Evolutionary conservation across 2,329 filamentous ascomycete species (phyloP).

Genomic region (Penicillium sp.): DNA sequence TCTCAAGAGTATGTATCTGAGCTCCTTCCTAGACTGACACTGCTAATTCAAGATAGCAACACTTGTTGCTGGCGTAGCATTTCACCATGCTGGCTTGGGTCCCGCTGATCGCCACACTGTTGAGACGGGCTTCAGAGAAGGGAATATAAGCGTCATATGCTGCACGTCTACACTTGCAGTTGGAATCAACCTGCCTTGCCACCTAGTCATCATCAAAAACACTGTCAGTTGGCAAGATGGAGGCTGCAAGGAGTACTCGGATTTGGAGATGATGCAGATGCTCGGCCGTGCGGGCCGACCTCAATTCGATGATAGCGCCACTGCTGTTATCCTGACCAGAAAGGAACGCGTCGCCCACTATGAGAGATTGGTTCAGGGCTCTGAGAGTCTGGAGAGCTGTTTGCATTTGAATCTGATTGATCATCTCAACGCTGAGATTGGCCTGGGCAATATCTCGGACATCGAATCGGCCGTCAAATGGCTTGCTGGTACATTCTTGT

Average conservation of each 20-base stretch:
- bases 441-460: conserved; percentile 61
- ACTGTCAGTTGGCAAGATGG: conserved; percentile 58
- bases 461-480: conserved; percentile 60
- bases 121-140: conserved; percentile 59
- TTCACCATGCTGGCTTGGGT: conserved; percentile 71
- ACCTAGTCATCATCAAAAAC: conserved; percentile 74
- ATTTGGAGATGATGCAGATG: conserved; percentile 86
- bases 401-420: conserved; percentile 72
- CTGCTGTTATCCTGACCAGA: conserved; percentile 70
- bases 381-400: conserved; percentile 66
- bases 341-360: conserved; percentile 58
- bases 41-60: conserved; percentile 31
- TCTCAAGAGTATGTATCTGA: conserved; percentile 44
- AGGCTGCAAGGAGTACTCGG: conserved; percentile 61
- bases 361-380: conserved; percentile 63
- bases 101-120: conserved; percentile 55
- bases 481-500: conserved; percentile 69
- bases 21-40: background rate
- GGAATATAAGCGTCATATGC: conserved; percentile 71
- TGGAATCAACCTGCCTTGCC: conserved; percentile 73
- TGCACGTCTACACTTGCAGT: conserved; percentile 79
- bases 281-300: conserved; percentile 73
- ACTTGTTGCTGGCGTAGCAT: conserved; percentile 58
- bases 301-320: conserved; percentile 68
- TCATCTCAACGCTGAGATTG: conserved; percentile 75